A percentile compares a stretch with the other conserved stretches of the same genome.
Evolutionary conservation across 2,329 filamentous ascomycete species (phyloP).

Genomic region (Sordariomycetes sp.): DNA sequence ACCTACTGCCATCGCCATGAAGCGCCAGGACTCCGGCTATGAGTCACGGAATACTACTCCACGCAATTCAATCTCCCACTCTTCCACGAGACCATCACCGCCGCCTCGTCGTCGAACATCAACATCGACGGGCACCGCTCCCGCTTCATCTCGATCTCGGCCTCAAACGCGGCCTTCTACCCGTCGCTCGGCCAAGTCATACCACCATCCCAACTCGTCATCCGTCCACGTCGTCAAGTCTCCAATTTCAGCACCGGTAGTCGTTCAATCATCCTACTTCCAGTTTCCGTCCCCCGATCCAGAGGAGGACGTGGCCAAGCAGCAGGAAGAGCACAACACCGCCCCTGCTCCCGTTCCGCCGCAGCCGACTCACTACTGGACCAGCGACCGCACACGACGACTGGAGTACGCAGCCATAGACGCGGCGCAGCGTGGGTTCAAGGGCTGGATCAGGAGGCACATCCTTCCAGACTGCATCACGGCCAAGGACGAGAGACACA

Average conservation of each 20-base stretch:
- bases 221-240: slow-evolving; percentile 1
- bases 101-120: slow-evolving; percentile 24
- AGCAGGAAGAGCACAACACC: slow-evolving; percentile 9
- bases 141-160: slow-evolving; percentile 15
- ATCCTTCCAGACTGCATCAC: slow-evolving; percentile 52
- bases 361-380: slow-evolving; percentile 58
- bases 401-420: slow-evolving; percentile 61
- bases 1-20: slow-evolving; percentile 31
- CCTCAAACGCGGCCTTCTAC: slow-evolving; percentile 29
- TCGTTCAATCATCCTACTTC: slow-evolving; percentile 31
- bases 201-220: slow-evolving; percentile 6
- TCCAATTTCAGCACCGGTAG: slow-evolving; percentile 12
- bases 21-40: slow-evolving; percentile 50
- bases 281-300: slow-evolving; percentile 38
- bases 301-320: slow-evolving; percentile 2
- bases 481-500: slow-evolving; percentile 31
- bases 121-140: slow-evolving; percentile 7
- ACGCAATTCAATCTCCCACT: slow-evolving; percentile 25
- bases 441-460: slow-evolving; percentile 49
- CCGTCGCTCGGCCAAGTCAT: slow-evolving; percentile 25
- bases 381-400: slow-evolving; percentile 50
- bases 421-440: slow-evolving; percentile 48
- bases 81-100: slow-evolving; percentile 12
- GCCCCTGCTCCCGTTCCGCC: slow-evolving; percentile 28
- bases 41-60: slow-evolving; percentile 36